phyloP scores from a whole-genome alignment of 345 rosid species.

The Syzygium jambos region DNA sequence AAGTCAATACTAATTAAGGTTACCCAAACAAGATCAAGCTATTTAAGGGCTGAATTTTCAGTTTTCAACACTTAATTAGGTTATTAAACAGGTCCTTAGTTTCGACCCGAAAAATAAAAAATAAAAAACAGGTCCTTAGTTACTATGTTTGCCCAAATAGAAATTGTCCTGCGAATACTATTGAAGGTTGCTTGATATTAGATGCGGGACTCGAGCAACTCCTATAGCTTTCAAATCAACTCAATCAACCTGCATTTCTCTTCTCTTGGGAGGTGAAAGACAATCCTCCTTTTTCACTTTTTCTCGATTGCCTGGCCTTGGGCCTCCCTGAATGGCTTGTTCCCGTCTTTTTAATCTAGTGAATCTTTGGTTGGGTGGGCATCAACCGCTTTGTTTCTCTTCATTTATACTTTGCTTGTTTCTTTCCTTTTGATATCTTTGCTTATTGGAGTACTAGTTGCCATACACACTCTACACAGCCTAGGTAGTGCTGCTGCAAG shows the following conservation, averaged over 20 bases:
- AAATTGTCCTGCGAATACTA: neutral
- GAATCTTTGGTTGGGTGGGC: neutral
- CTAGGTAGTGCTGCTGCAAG: neutral
- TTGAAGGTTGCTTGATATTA: neutral
- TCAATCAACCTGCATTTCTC: neutral
- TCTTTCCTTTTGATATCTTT: neutral
- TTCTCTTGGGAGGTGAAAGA: neutral
- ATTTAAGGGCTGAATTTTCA: neutral
- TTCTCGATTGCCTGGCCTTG: neutral
- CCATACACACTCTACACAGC: neutral
- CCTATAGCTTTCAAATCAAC: neutral
- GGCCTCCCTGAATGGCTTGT: neutral
- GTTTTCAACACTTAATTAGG: neutral
- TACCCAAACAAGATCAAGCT: neutral
- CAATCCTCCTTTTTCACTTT: neutral
- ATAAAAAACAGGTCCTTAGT: neutral
- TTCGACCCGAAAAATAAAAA: neutral
- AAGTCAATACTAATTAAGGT: neutral
- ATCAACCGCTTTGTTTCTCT: neutral
- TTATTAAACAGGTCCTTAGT: neutral
- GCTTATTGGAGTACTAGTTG: neutral
- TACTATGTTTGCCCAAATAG: neutral
- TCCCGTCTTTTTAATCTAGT: neutral
- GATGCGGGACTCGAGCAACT: neutral
- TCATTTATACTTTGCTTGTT: neutral